Evolutionary conservation across 768 basidiomycete species (phyloP).

Genomic region (Coprinellus aureogranulatus): DNA sequence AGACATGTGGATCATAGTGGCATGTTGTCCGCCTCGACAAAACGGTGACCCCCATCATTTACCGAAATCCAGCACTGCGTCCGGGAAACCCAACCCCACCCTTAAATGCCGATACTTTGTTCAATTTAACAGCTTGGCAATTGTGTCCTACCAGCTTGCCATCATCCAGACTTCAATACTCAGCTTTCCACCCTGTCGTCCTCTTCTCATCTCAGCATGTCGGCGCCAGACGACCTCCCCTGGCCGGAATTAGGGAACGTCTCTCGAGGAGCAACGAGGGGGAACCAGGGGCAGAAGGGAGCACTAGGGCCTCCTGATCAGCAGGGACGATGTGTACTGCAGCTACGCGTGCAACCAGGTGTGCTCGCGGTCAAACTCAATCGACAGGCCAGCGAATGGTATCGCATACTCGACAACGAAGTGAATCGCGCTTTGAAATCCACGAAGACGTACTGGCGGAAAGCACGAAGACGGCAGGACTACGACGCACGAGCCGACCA

Average conservation of each 20-base stretch:
- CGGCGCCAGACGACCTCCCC: conserved; percentile 71
- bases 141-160: conserved; percentile 27
- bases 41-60: conserved; percentile 9
- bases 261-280: conserved; percentile 77
- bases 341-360: conserved; percentile 79
- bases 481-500: conserved; percentile 83
- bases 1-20: conserved; percentile 12
- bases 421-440: conserved; percentile 79
- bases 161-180: conserved; percentile 24
- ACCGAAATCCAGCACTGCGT: conserved; percentile 13
- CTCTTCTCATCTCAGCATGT: conserved; percentile 38
- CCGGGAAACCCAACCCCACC: conserved; percentile 24
- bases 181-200: conserved; percentile 20
- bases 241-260: conserved; percentile 87
- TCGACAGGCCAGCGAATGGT: conserved; percentile 79
- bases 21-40: conserved; percentile 16
- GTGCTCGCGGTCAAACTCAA: conserved; percentile 75
- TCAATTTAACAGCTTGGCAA: conserved; percentile 33
- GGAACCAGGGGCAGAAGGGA: conserved; percentile 85
- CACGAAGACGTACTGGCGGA: conserved; percentile 85
- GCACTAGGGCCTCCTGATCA: conserved; percentile 67
- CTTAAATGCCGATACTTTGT: conserved; percentile 31
- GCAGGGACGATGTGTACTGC: conserved; percentile 74
- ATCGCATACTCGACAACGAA: conserved; percentile 72
- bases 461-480: conserved; percentile 77